A percentile compares a stretch with the other conserved stretches of the same genome.
phyloP scores from a whole-genome alignment of 495 filamentous ascomycete species.

The Neurospora hispaniola region DNA sequence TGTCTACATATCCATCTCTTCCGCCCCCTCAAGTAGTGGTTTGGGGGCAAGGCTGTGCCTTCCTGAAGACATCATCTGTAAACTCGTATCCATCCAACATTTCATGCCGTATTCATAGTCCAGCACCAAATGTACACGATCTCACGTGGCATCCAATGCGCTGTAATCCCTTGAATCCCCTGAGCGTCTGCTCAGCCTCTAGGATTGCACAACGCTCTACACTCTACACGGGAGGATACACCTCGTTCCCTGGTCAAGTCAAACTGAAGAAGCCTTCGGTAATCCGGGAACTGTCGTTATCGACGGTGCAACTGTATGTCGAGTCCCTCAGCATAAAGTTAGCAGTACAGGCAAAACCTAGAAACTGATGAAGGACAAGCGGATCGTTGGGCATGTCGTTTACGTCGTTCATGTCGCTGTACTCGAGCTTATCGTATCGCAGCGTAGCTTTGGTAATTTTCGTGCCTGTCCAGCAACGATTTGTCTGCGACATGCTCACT shows the following conservation, averaged over 20 bases:
- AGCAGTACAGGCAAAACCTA: not conserved
- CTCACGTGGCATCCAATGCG: not conserved
- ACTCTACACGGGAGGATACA: not conserved
- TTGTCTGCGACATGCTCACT: constrained; percentile 30
- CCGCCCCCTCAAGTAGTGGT: not conserved
- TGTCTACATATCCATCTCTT: not conserved
- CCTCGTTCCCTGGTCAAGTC: not conserved
- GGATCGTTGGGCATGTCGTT: not conserved
- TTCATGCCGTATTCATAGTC: not conserved
- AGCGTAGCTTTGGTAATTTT: not conserved
- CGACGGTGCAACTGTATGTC: not conserved
- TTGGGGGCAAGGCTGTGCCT: not conserved
- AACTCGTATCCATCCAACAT: not conserved
- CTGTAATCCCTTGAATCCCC: not conserved
- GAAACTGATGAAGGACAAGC: not conserved
- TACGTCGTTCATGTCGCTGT: not conserved
- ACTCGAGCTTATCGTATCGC: not conserved
- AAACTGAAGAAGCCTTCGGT: not conserved
- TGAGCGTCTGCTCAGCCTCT: not conserved
- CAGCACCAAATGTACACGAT: not conserved
- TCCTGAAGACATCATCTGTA: not conserved
- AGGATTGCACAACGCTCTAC: not conserved
- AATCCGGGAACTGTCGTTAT: not conserved
- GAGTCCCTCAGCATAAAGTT: not conserved
- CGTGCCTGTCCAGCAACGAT: not conserved